Base-by-base conservation (phyloP, 2,329 filamentous ascomycete genomes). In the Talaromyces sp. region DNA sequence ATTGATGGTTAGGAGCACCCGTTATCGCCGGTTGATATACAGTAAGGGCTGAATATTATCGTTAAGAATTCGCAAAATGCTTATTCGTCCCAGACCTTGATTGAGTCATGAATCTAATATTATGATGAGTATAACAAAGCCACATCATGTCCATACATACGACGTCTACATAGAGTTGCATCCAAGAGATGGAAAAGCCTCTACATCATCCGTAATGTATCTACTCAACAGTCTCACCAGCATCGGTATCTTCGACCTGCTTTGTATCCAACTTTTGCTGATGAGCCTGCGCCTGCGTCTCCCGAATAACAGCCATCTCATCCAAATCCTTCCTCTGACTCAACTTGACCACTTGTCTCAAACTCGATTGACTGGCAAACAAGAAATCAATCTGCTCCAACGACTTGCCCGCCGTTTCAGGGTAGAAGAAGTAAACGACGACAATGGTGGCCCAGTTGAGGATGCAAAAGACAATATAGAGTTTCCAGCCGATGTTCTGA, bases 401-500 rank as follows among this genome's bases (percentile, higher is more conserved):
- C 11, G 68, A 67, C n/a, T 69, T 66, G 53, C 63, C 67, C 2
- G 69, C 67, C 5, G 71, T 72, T 36, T 74, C 70, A 5, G 72
- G 71, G 40, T 74, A 74, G 36, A 72, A 69, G 60, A 76, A 70
- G 70, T 80, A 82, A 19, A 81, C 76, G 17, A 79, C 75, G 2
- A 80, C 80, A 1, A 84, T 77, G 68, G 83, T 83, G 6, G 74
- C 69, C 60, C 72, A 78, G 67, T 82, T 81, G 72, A 66, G 64
- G 25, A 66, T 59, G 60, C 64, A 66, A 19, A 66, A 66, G 8
- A 66, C 64, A 34, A 81, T 77, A 67, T 79, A 80, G 65, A 78
- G 78, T 22, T 71, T 70, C 76, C 77, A 78, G 0, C 70, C 68
- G 0, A 79, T 71, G 58, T 65, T 73, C 10, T 74, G 64, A 53